These are phyloP conservation scores for Rhodotorula toruloides DNA, from an alignment of 768 basidiomycete species.

Conservation along the genomic window DNA sequence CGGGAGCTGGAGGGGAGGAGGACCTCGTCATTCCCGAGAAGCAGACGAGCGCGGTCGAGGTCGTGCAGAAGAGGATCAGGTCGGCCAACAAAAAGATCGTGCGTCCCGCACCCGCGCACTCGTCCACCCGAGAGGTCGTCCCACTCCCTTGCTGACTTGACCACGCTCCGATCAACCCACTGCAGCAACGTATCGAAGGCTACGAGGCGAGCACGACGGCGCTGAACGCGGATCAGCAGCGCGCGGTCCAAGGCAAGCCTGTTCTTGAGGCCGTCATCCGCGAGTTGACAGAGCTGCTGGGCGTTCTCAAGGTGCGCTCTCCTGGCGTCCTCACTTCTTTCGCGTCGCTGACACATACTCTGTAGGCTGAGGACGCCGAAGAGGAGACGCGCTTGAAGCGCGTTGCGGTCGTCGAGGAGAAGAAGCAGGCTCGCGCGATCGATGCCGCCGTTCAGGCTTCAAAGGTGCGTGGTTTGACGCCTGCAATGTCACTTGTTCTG, in stretches of 20 bases:
- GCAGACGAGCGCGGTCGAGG: slow-evolving; percentile 35
- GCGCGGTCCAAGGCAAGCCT: slow-evolving; percentile 38
- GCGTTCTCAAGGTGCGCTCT: slow-evolving; percentile 40
- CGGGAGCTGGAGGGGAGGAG: neutral
- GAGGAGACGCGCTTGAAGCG: slow-evolving; percentile 33
- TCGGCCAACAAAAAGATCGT: slow-evolving; percentile 43
- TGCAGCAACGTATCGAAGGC: slow-evolving; percentile 41
- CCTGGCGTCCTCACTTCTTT: neutral
- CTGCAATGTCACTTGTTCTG: neutral
- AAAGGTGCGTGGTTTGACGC: slow-evolving; percentile 30
- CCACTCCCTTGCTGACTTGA: neutral
- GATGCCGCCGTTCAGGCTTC: slow-evolving; percentile 31
- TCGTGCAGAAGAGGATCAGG: slow-evolving; percentile 38
- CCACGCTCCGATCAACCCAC: neutral
- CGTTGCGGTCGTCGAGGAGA: slow-evolving; percentile 25
- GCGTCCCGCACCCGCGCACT: slow-evolving; percentile 7
- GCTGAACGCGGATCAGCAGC: slow-evolving; percentile 44
- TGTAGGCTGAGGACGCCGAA: slow-evolving; percentile 40
- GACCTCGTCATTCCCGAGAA: slow-evolving; percentile 11
- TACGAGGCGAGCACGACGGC: slow-evolving; percentile 37
- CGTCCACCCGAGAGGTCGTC: neutral
- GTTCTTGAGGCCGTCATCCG: slow-evolving; percentile 38
- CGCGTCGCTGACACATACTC: neutral
- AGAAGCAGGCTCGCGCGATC: slow-evolving; percentile 35
- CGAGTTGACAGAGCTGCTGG: slow-evolving; percentile 41